Conservation (phyloP, 805 yeast species). For the Hanseniaspora guilliermondii region DNA sequence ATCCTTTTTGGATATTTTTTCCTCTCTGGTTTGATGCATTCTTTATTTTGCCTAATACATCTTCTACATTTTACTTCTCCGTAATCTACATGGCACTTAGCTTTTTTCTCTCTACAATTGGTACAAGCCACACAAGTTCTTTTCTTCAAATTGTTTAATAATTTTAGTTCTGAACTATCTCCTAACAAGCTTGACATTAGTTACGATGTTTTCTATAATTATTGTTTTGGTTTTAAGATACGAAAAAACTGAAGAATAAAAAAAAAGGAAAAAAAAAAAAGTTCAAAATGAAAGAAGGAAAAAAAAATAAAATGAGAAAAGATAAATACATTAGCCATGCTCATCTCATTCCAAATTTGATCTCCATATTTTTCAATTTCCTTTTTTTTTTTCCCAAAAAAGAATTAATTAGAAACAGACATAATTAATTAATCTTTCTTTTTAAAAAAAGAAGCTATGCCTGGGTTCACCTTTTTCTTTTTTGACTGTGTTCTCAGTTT, state of each 20-base stretch:
- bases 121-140: constrained; percentile 75
- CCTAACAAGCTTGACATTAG: neutral
- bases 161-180: neutral
- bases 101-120: constrained; percentile 73
- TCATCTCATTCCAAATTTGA: neutral
- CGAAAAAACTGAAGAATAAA: neutral
- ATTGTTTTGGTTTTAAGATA: neutral
- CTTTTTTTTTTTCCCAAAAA: neutral
- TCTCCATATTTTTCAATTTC: neutral
- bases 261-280: neutral
- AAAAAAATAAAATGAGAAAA: neutral
- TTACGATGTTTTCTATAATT: neutral
- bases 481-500: neutral
- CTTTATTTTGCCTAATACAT: constrained; percentile 69
- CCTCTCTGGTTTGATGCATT: constrained; percentile 45
- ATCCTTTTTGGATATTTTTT: neutral
- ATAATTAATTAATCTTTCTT: neutral
- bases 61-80: constrained; percentile 75
- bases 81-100: constrained; percentile 60
- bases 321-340: neutral
- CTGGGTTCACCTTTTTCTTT: neutral
- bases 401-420: neutral
- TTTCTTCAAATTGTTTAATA: constrained; percentile 22
- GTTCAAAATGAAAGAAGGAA: neutral
- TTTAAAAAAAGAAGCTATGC: neutral